phyloP scores from a whole-genome alignment of 2,329 filamentous ascomycete genomes.

The Cercospora berteroae region DNA sequence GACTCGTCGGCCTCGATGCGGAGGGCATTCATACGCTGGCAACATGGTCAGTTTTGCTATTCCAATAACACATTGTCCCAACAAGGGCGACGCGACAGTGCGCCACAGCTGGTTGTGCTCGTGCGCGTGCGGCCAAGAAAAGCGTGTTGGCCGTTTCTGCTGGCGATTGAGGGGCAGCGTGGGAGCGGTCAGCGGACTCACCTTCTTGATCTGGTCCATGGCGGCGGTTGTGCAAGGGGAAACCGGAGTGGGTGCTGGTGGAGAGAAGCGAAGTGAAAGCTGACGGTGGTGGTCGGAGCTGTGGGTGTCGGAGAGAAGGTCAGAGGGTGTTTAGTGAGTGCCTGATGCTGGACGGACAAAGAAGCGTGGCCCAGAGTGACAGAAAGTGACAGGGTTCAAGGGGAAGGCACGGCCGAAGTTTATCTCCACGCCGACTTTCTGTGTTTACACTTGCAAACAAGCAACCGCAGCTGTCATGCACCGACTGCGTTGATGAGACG shows the following conservation, averaged over 20 bases:
- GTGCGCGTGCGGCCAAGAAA: not conserved
- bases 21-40: constrained; percentile 90
- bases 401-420: not conserved
- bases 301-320: constrained; percentile 4
- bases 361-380: not conserved
- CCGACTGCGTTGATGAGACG: not conserved
- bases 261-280: not conserved
- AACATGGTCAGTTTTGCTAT: constrained; percentile 22
- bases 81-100: not conserved
- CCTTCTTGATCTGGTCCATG: constrained; percentile 48
- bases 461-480: not conserved
- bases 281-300: constrained; percentile 1
- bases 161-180: constrained; percentile 29
- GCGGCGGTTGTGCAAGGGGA: constrained; percentile 20
- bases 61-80: not conserved
- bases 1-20: constrained; percentile 90
- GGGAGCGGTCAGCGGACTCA: constrained; percentile 28
- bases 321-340: not conserved
- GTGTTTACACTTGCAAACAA: constrained; percentile 3
- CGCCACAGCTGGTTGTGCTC: constrained; percentile 3
- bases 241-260: not conserved
- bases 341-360: constrained; percentile 2
- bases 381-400: constrained; percentile 6
- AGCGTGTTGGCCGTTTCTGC: constrained; percentile 17
- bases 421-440: constrained; percentile 1